These are phyloP conservation scores for Epichloe sibirici DNA, from an alignment of 2,329 filamentous ascomycete species.

Conservation along the genomic window DNA sequence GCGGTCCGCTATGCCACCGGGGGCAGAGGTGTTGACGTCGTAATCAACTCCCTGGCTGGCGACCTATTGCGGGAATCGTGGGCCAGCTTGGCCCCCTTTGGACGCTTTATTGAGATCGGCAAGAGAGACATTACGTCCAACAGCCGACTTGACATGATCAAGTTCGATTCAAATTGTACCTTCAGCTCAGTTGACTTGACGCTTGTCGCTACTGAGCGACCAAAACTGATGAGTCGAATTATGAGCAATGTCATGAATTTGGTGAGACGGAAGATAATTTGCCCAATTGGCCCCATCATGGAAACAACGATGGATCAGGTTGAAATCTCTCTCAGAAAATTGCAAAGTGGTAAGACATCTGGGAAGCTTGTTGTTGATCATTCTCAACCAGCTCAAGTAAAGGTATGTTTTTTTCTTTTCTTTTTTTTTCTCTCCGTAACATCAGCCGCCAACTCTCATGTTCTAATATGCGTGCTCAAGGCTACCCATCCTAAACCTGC, in stretches of 20 bases:
- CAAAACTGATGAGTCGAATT: conserved; percentile 16
- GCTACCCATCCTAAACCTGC: conserved; percentile 11
- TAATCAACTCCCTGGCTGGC: conserved; percentile 36
- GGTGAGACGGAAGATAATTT: conserved; percentile 21
- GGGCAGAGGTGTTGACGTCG: conserved; percentile 54
- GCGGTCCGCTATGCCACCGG: conserved; percentile 13
- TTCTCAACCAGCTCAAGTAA: conserved; percentile 28
- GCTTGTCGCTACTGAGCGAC: conserved; percentile 28
- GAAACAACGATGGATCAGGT: conserved; percentile 25
- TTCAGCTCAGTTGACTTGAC: conserved; percentile 35
- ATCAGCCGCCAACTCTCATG: not conserved
- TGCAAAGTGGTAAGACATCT: conserved; percentile 23
- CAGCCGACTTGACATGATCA: conserved; percentile 33
- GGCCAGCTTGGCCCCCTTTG: conserved; percentile 30
- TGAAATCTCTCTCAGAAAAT: conserved; percentile 23
- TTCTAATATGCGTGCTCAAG: conserved; percentile 1
- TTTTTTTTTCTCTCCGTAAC: not conserved
- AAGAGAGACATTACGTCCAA: conserved; percentile 25
- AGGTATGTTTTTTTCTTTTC: conserved; percentile 7
- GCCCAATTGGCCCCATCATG: conserved; percentile 23
- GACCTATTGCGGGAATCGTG: conserved; percentile 26
- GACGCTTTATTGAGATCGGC: conserved; percentile 34
- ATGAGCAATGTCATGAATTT: conserved; percentile 26
- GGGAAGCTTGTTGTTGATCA: conserved; percentile 35
- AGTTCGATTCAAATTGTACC: conserved; percentile 34